Evolutionary conservation across 75 land plant species (phyloP).

Genomic region (Adiantum capillusveneris): DNA sequence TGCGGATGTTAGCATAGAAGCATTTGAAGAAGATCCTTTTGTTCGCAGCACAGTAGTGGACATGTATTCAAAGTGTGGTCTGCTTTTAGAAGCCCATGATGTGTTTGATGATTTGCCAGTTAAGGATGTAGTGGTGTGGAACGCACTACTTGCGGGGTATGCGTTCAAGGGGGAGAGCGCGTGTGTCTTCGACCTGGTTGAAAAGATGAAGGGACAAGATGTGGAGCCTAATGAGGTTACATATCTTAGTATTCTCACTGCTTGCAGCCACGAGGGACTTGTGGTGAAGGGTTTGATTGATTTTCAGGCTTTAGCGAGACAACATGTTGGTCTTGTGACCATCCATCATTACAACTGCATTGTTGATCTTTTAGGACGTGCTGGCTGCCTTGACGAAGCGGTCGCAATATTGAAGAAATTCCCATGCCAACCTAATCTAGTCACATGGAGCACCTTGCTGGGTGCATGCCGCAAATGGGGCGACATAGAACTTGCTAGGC

Average conservation of each 20-base stretch:
- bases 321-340: background rate
- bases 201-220: background rate
- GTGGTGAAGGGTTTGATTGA: background rate
- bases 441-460: slow-evolving; percentile 7
- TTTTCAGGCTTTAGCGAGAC: background rate
- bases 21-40: slow-evolving; percentile 4
- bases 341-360: slow-evolving; percentile 6
- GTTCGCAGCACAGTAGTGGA: background rate
- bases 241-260: slow-evolving; percentile 3
- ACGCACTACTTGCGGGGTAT: background rate
- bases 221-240: background rate
- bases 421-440: slow-evolving; percentile 4
- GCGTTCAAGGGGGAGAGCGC: background rate
- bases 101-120: background rate
- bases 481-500: slow-evolving; percentile 1
- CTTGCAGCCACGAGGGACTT: slow-evolving; percentile 3
- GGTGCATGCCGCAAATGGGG: slow-evolving; percentile 9
- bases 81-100: slow-evolving; percentile 1
- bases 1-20: slow-evolving; percentile 9
- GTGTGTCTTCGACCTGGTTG: background rate
- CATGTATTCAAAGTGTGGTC: slow-evolving; percentile 4
- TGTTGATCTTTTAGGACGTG: slow-evolving; percentile 1
- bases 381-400: background rate
- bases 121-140: background rate
- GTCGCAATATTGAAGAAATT: background rate